phyloP scores from a whole-genome alignment of 345 rosid genomes.

The Orychophragmus violaceus region DNA sequence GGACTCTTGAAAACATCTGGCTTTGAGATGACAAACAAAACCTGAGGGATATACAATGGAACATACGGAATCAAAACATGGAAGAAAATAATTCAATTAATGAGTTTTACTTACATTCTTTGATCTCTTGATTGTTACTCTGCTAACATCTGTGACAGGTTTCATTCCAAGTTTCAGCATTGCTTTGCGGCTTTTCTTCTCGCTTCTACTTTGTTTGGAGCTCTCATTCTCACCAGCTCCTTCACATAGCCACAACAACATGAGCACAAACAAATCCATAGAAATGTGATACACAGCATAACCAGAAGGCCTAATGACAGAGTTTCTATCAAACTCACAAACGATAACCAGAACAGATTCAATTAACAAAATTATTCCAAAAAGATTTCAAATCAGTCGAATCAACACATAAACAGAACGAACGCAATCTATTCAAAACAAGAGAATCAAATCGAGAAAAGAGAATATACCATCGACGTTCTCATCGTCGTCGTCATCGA shows the following conservation, averaged over 20 bases:
- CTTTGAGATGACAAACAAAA: conserved; percentile 77
- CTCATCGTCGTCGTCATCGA: conserved; percentile 60
- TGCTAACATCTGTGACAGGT: conserved; percentile 70
- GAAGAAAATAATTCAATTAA: not conserved
- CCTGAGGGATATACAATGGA: conserved; percentile 33
- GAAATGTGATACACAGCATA: not conserved
- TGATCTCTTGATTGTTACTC: conserved; percentile 83
- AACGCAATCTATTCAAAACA: not conserved
- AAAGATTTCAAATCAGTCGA: not conserved
- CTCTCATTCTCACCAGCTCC: conserved; percentile 60
- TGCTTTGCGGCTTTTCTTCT: conserved; percentile 89
- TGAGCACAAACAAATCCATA: not conserved
- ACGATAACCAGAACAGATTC: not conserved
- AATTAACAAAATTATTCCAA: not conserved
- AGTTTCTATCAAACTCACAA: not conserved
- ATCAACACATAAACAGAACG: not conserved
- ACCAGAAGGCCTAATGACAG: too few species aligned
- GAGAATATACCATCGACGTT: conserved; percentile 41
- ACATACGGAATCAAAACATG: not conserved
- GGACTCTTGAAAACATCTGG: conserved; percentile 93
- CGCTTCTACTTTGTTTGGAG: conserved; percentile 83
- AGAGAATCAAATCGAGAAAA: not conserved
- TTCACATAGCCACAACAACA: not conserved
- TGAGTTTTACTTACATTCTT: conserved; percentile 46
- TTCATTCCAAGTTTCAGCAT: conserved; percentile 86